A percentile compares a stretch with the other conserved stretches of the same genome.
phyloP scores from a whole-genome alignment of 768 basidiomycete genomes.

The Pleurotus tuber-regium region DNA sequence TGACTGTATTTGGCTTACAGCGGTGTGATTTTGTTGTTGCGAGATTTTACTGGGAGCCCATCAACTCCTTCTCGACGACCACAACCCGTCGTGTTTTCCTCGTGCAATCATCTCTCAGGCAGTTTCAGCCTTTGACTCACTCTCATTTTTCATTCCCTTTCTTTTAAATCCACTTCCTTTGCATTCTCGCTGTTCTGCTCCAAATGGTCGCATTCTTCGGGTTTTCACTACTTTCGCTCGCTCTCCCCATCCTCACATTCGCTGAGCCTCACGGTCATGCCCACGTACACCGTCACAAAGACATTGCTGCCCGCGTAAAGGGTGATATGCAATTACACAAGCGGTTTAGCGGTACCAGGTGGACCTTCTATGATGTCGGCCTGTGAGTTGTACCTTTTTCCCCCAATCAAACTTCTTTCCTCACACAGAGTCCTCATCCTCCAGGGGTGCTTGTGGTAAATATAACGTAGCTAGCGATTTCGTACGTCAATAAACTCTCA shows the following conservation, averaged over 20 bases:
- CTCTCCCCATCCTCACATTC: constrained; percentile 32
- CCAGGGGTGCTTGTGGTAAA: constrained; percentile 57
- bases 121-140: constrained; percentile 13
- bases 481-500: constrained; percentile 36
- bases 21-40: constrained; percentile 5
- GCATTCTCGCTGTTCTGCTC: background rate
- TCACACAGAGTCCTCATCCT: constrained; percentile 9
- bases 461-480: constrained; percentile 37
- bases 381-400: constrained; percentile 31
- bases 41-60: background rate
- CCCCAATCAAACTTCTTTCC: constrained; percentile 1
- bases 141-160: constrained; percentile 10
- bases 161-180: constrained; percentile 14
- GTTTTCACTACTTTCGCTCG: constrained; percentile 28
- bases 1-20: background rate
- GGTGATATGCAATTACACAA: constrained; percentile 38
- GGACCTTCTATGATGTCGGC: constrained; percentile 58
- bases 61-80: constrained; percentile 7
- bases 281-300: constrained; percentile 41
- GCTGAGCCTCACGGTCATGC: constrained; percentile 28
- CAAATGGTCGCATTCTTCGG: constrained; percentile 20
- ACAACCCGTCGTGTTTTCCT: constrained; percentile 16
- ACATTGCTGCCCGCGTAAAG: constrained; percentile 45
- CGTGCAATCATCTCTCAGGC: constrained; percentile 16
- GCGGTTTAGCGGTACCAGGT: constrained; percentile 37